Evolutionary conservation across 352 stramenopile species (phyloP).

Genomic region (Phytophthora cryptogea): DNA sequence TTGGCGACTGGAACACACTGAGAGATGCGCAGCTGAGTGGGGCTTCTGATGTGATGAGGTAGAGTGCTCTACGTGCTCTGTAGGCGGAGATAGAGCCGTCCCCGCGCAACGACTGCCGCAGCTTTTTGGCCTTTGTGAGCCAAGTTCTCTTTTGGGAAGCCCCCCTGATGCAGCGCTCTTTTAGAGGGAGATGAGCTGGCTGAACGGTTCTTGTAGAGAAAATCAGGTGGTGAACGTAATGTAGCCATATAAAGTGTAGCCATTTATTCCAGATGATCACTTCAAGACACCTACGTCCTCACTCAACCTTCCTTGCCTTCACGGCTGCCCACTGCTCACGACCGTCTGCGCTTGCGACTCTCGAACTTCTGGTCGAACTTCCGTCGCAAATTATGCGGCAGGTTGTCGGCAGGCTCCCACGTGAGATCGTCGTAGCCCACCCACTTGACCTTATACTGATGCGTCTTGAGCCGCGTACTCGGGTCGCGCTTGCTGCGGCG

Average conservation of each 20-base stretch:
- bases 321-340: not conserved
- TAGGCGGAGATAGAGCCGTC: conserved; percentile 6
- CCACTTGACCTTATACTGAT: conserved; percentile 88
- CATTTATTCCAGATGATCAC: not conserved
- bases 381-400: conserved; percentile 76
- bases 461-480: conserved; percentile 66
- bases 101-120: not conserved
- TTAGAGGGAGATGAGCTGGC: conserved; percentile 16
- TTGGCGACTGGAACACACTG: not conserved
- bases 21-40: conserved; percentile 2
- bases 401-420: conserved; percentile 78
- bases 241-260: conserved; percentile 1
- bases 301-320: not conserved
- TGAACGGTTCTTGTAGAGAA: conserved; percentile 18
- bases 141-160: conserved; percentile 23
- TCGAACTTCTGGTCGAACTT: conserved; percentile 84
- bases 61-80: conserved; percentile 1
- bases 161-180: conserved; percentile 18
- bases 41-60: conserved; percentile 1
- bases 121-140: conserved; percentile 11
- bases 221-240: not conserved
- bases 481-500: conserved; percentile 69
- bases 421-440: conserved; percentile 82
- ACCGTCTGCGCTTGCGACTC: conserved; percentile 39
- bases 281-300: not conserved